Evolutionary conservation across 2,329 filamentous ascomycete species (phyloP).

Genomic region (Aphanoascus verrucosus): DNA sequence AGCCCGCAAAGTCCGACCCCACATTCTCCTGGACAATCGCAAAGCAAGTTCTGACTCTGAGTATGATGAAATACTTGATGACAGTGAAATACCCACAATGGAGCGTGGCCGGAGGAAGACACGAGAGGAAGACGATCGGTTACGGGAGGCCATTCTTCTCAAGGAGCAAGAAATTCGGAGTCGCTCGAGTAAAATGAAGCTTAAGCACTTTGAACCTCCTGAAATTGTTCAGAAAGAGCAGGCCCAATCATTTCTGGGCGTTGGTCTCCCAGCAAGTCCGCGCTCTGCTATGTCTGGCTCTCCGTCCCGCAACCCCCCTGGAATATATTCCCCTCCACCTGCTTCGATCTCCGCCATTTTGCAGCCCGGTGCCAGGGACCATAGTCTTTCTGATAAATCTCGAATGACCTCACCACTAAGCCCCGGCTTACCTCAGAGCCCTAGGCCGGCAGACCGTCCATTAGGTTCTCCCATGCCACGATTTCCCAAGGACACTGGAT

Average conservation of each 20-base stretch:
- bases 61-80: conserved; percentile 66
- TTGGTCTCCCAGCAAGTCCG: conserved; percentile 13
- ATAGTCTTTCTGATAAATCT: conserved; percentile 26
- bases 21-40: conserved; percentile 36
- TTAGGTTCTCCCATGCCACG: conserved; percentile 50
- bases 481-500: conserved; percentile 41
- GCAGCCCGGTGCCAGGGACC: conserved; percentile 18
- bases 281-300: conserved; percentile 4
- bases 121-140: conserved; percentile 73
- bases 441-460: conserved; percentile 50
- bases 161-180: conserved; percentile 62
- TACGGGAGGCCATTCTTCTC: conserved; percentile 57
- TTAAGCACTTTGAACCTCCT: conserved; percentile 45
- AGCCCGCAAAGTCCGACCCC: conserved; percentile 33
- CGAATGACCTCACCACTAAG: conserved; percentile 41
- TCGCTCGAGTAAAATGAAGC: conserved; percentile 61
- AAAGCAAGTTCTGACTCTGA: conserved; percentile 66
- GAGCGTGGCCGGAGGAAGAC: conserved; percentile 70
- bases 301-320: background rate
- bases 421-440: conserved; percentile 54
- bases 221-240: conserved; percentile 16
- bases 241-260: conserved; percentile 29
- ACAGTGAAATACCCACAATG: conserved; percentile 47
- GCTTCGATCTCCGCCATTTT: conserved; percentile 16
- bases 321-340: conserved; percentile 22